Conservation (phyloP, 371 early-diverging fungal genomes). For the Lichtheimia hyalospora region DNA sequence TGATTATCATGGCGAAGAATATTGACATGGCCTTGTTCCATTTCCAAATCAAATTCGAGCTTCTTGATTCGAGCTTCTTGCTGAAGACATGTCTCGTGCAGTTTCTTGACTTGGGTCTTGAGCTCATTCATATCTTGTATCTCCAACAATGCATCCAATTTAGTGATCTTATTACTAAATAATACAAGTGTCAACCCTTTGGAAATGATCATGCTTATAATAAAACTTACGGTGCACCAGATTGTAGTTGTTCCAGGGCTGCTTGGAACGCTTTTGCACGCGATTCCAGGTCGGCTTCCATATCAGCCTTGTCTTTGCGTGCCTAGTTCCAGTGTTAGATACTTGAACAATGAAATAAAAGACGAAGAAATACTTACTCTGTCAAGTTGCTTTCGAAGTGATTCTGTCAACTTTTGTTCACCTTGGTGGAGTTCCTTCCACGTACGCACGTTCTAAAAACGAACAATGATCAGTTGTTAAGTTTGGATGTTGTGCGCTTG, state of each 20-base stretch:
- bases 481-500: no score
- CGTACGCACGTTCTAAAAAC: slow-evolving; percentile 14
- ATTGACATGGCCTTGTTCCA: slow-evolving; percentile 69
- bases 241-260: slow-evolving; percentile 32
- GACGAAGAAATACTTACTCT: slow-evolving; percentile 25
- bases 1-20: slow-evolving; percentile 69
- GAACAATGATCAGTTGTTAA: no score
- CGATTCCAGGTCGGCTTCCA: slow-evolving; percentile 44
- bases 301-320: slow-evolving; percentile 44
- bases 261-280: slow-evolving; percentile 44
- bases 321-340: slow-evolving; percentile 21
- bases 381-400: slow-evolving; percentile 47
- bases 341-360: not conserved
- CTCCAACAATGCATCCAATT: slow-evolving; percentile 25
- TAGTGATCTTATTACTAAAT: slow-evolving; percentile 19
- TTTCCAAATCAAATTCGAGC: slow-evolving; percentile 64
- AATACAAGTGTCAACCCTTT: not conserved
- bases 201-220: not conserved
- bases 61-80: slow-evolving; percentile 57
- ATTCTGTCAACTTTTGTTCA: slow-evolving; percentile 38
- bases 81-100: slow-evolving; percentile 37
- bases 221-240: slow-evolving; percentile 21
- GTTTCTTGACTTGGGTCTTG: slow-evolving; percentile 34
- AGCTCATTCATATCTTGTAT: slow-evolving; percentile 36
- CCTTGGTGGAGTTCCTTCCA: slow-evolving; percentile 26